Base-by-base conservation (phyloP, 306 rosid genomes). In the Glycine tomentella region DNA sequence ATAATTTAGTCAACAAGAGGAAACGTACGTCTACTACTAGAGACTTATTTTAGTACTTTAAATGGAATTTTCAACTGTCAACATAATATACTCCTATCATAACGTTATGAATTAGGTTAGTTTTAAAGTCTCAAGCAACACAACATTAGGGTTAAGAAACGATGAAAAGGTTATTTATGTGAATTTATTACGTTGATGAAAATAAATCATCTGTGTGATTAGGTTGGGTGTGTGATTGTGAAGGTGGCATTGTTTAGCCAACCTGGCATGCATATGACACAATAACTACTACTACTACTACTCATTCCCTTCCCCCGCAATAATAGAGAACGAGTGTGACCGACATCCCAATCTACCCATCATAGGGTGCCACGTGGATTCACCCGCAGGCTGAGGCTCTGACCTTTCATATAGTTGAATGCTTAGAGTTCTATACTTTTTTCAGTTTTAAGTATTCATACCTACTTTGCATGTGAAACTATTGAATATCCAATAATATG, bases 251-350 rank as follows among this genome's bases (percentile, higher is more conserved):
- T 65, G 81, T 36, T 48, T 36, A n/a, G 65, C 81, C 81, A 65
- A 77, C 74, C 73, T 77, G 73, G 63, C 81, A 34, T 76, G 17
- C 59, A 34, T 64, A 51, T 51, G 65, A 77, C 81, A 51, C 52
- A 49, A 52, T 63, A 77, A 77, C 74, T 48, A 49, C 50, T 38
- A n/a, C n/a, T n/a, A n/a, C n/a, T n/a, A 5, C 53, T 52, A 48
- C 72, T 33, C 11, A 25, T 57, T 45, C 58, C 12, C 10, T 76
- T 62, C 34, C 15, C 45, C 50, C 36, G 6, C 61, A 76, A 76
- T 76, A 31, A 76, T 55, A 55, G 50, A 72, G 48, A 50, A 69
- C 44, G 1, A 70, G 16, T 25, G 63, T 72, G 48, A 72, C 63
- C 76, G 61, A 72, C 63, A 72, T 51, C 63, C 9, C 0, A 51